These are phyloP conservation scores for Melastoma candidum DNA, from an alignment of 441 rosid genomes.

Conservation along the genomic window DNA sequence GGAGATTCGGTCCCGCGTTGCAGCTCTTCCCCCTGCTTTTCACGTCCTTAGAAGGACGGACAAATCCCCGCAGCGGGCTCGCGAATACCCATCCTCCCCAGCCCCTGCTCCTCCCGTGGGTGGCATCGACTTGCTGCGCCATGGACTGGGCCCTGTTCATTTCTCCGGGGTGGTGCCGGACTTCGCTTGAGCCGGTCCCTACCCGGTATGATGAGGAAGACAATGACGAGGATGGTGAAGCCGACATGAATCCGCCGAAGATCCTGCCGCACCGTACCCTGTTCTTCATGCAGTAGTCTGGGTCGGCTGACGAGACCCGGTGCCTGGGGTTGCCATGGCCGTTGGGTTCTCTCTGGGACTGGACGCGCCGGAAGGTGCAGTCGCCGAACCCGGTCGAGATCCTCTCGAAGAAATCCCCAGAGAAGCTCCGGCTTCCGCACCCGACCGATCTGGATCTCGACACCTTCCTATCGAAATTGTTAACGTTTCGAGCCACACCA, in stretches of 20 bases:
- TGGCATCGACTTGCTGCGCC: conserved; percentile 19
- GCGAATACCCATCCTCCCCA: conserved; percentile 84
- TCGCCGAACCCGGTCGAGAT: conserved; percentile 94
- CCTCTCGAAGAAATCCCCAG: conserved; percentile 93
- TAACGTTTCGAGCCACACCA: no score
- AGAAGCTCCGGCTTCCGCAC: conserved; percentile 93
- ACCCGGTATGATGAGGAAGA: conserved; percentile 77
- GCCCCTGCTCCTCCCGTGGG: conserved; percentile 25
- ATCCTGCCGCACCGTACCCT: conserved; percentile 82
- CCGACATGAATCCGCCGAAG: conserved; percentile 80
- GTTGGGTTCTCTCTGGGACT: conserved; percentile 58
- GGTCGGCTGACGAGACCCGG: background rate
- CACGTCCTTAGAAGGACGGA: conserved; percentile 32
- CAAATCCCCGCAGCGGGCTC: conserved; percentile 84
- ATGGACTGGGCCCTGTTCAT: conserved; percentile 20
- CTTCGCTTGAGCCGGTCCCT: background rate
- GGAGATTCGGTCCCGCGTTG: conserved; percentile 40
- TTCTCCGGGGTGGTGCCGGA: conserved; percentile 41
- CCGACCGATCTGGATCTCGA: conserved; percentile 97
- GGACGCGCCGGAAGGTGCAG: conserved; percentile 82
- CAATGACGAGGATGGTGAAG: conserved; percentile 63
- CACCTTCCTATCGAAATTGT: conserved; percentile 56
- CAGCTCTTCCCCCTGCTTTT: conserved; percentile 42
- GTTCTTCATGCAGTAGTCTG: conserved; percentile 37
- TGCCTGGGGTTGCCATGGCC: background rate